Percentiles rank a stretch among this genome's conserved stretches.
Evolutionary conservation across 176 grass and related monocot species (phyloP).

Genomic region (Carex kokanica): DNA sequence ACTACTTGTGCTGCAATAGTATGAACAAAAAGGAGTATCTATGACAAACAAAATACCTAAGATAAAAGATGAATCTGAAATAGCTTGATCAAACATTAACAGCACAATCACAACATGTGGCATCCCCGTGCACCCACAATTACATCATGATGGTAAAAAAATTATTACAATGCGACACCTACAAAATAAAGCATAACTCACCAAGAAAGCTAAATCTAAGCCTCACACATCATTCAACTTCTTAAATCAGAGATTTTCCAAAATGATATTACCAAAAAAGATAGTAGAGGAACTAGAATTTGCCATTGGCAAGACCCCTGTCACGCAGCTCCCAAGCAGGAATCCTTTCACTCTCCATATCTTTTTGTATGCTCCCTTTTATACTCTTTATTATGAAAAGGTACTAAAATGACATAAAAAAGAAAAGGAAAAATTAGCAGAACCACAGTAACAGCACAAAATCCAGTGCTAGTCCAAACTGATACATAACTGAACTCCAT

Average conservation of each 20-base stretch:
- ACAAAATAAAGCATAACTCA: constrained; percentile 16
- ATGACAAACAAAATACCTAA: background rate
- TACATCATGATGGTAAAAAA: background rate
- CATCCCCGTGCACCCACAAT: background rate
- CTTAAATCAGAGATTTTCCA: background rate
- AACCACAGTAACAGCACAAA: constrained; percentile 7
- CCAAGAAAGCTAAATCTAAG: constrained; percentile 14
- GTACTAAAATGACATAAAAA: constrained; percentile 45
- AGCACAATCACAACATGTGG: background rate
- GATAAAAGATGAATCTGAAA: constrained; percentile 1
- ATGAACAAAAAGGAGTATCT: background rate
- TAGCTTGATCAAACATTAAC: constrained; percentile 6
- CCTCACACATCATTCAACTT: constrained; percentile 2
- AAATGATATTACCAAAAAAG: constrained; percentile 6
- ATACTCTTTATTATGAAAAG: constrained; percentile 76
- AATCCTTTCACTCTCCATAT: constrained; percentile 45
- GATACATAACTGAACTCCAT: background rate
- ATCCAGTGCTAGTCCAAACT: background rate
- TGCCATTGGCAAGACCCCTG: constrained; percentile 51
- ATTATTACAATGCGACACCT: background rate
- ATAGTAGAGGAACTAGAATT: constrained; percentile 3
- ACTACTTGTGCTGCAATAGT: background rate
- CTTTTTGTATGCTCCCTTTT: constrained; percentile 49
- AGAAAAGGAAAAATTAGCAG: constrained; percentile 9
- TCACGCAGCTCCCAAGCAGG: constrained; percentile 87